phyloP scores from a whole-genome alignment of 345 rosid genomes.

The Citrus maxima region DNA sequence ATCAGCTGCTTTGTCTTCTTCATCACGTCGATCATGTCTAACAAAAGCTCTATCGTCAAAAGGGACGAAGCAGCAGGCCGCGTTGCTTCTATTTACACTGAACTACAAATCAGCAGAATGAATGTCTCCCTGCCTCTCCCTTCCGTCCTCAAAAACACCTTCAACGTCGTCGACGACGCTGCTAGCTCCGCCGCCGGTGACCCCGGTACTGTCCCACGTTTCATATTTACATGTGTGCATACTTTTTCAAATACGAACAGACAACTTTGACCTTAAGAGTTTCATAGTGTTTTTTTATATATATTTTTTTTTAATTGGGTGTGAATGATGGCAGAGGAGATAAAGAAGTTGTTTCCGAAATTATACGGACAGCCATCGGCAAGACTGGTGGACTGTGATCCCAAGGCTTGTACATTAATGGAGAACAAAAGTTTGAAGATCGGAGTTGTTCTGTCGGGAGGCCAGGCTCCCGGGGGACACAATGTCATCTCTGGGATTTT shows the following conservation, averaged over 20 bases:
- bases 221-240: no score
- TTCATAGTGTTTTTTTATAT: no score
- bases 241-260: no score
- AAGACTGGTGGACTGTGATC: slow-evolving; percentile 19
- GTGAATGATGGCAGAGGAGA: slow-evolving; percentile 26
- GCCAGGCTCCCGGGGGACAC: slow-evolving; percentile 48
- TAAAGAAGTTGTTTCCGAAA: slow-evolving; percentile 37
- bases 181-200: slow-evolving; percentile 42
- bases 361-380: slow-evolving; percentile 38
- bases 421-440: slow-evolving; percentile 29
- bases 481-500: slow-evolving; percentile 48
- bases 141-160: slow-evolving; percentile 34
- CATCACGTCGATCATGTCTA: slow-evolving; percentile 1
- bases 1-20: no score
- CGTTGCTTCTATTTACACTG: slow-evolving; percentile 33
- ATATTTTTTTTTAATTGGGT: background rate
- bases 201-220: slow-evolving; percentile 24
- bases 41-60: background rate
- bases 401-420: background rate
- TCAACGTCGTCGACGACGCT: slow-evolving; percentile 36
- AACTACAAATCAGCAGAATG: slow-evolving; percentile 35
- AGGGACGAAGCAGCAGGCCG: slow-evolving; percentile 22
- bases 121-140: slow-evolving; percentile 37
- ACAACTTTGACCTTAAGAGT: background rate
- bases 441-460: slow-evolving; percentile 43